Percentiles rank a stretch among this genome's conserved stretches.
Evolutionary conservation across 495 filamentous ascomycete genomes (phyloP).

Genomic region (Tuber aestivum): DNA sequence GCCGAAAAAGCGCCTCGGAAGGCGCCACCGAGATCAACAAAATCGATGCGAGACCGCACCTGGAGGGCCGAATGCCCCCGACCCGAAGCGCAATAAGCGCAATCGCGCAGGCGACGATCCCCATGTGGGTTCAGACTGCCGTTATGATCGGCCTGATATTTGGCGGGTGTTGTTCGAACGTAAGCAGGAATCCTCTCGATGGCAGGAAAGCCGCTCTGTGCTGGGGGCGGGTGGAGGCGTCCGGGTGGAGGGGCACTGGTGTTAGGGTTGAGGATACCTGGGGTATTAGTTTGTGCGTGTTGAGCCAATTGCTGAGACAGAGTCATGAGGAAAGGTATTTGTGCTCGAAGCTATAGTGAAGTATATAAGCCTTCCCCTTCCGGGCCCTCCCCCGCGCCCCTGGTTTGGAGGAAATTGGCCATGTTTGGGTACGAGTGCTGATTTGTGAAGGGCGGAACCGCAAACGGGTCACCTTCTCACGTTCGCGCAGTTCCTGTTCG

Average conservation of each 20-base stretch:
- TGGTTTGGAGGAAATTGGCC: slow-evolving; percentile 9
- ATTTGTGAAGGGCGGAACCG: slow-evolving; percentile 51
- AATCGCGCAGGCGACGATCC: slow-evolving; percentile 52
- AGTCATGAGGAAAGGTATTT: slow-evolving; percentile 61
- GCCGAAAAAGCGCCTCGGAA: slow-evolving; percentile 20
- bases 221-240: not conserved
- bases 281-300: slow-evolving; percentile 4
- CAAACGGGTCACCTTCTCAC: slow-evolving; percentile 76
- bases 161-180: slow-evolving; percentile 96
- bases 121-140: slow-evolving; percentile 60
- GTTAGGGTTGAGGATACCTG: not conserved
- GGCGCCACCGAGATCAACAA: slow-evolving; percentile 27
- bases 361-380: slow-evolving; percentile 49
- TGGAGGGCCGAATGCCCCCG: slow-evolving; percentile 26
- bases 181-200: slow-evolving; percentile 46
- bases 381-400: not conserved
- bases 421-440: slow-evolving; percentile 26
- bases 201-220: not conserved
- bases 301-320: slow-evolving; percentile 4
- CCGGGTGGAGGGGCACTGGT: not conserved
- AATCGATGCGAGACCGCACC: slow-evolving; percentile 42
- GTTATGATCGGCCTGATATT: slow-evolving; percentile 86
- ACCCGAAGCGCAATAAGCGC: slow-evolving; percentile 43
- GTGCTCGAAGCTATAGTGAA: slow-evolving; percentile 93
- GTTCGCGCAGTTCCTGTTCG: slow-evolving; percentile 86